Conservation (phyloP, 1,284 basidiomycete species). For the Vanrija sp. region DNA sequence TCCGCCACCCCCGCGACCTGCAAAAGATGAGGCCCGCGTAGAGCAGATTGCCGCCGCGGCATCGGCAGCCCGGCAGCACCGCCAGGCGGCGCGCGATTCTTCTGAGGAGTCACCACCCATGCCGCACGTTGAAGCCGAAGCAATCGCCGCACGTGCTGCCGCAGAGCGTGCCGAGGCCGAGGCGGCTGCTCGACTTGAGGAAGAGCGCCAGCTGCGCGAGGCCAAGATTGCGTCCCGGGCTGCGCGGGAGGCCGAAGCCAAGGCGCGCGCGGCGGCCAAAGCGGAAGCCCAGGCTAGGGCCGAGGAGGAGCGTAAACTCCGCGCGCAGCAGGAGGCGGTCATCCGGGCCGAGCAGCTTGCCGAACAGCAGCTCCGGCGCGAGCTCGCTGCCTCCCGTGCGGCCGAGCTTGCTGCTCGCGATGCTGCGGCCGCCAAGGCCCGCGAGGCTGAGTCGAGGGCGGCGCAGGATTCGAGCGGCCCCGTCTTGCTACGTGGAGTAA, state of each 20-base stretch:
- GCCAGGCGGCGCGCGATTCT: no score
- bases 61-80: no score
- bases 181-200: slow-evolving; percentile 7
- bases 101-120: no score
- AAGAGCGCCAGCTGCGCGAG: slow-evolving; percentile 8
- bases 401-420: background rate
- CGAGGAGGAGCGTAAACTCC: slow-evolving; percentile 16
- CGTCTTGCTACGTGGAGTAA: slow-evolving; percentile 43
- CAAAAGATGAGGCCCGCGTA: no score
- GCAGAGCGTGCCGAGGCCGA: slow-evolving; percentile 6
- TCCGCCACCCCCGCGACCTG: no score
- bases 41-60: no score
- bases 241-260: slow-evolving; percentile 5
- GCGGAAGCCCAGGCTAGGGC: slow-evolving; percentile 12
- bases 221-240: slow-evolving; percentile 6
- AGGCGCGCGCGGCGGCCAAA: no score
- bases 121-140: slow-evolving; percentile 1
- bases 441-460: background rate
- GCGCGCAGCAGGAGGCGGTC: slow-evolving; percentile 5
- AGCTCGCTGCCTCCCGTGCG: no score
- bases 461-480: slow-evolving; percentile 13
- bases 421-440: background rate
- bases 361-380: background rate
- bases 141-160: background rate
- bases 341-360: background rate